Base-by-base conservation (phyloP, 129 eudicot species). In the Oenanthe sinensis region DNA sequence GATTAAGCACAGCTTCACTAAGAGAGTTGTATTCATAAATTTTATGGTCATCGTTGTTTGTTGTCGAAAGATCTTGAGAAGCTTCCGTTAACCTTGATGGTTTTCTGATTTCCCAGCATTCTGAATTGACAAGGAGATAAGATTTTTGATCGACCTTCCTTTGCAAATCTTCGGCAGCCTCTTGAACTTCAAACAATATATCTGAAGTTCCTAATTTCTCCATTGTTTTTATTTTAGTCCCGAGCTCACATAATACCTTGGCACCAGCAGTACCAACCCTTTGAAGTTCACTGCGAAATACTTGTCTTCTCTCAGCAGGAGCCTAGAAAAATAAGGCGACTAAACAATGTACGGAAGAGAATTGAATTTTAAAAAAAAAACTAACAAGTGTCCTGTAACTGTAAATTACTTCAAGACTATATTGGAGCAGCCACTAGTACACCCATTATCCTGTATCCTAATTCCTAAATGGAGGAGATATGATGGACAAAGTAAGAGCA, bases 141-240 rank as follows among this genome's bases (percentile, higher is more conserved):
- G 96, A 91, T 78, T 90, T 88, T 39, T 81, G 77, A 77, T 94
- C 97, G 17, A 94, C 85, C 71, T 85, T 89, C 63, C 85, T 87
- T 87, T 94, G 98, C 49, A 94, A 74, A 37, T 85, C 86, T 83
- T 91, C 90, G 4, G 92, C 98, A 17, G 96, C 97, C 79, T 87
- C 89, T 13, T 84, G 87, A 37, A 90, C 97, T 82, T 94, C 84
- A 20, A 84, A 78, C 1, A 94, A 91, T 69, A 91, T 80, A 77
- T 89, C 83, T 26, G 24, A 74, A 1, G 82, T 72, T 43, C 89
- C 86, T 26, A 90, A 30, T 78, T 88, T 94, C 40, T 91, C 96
- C 97, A 91, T 91, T 75, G 55, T 87, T 83, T 89, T 88, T 4
- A 94, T 71, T 85, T 88, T 94, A 84, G 70, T 84, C 28, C 97